Percentiles rank a stretch among this genome's conserved stretches.
phyloP scores from a whole-genome alignment of 2,329 filamentous ascomycete species.

The Fusarium bulbicola region DNA sequence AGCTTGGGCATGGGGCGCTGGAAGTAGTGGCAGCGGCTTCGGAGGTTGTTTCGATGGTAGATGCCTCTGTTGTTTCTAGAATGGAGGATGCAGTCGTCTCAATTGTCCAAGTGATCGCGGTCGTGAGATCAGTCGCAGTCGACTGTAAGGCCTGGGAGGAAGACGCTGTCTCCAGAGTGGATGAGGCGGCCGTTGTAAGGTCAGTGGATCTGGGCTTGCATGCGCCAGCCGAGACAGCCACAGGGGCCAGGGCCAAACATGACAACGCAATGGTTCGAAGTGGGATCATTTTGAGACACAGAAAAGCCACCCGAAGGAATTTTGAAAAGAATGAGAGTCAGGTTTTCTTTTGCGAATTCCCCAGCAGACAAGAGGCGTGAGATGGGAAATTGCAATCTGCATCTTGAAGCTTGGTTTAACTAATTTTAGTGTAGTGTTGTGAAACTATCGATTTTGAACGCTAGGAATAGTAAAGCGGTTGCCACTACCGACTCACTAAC shows the following conservation, averaged over 20 bases:
- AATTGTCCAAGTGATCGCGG: background rate
- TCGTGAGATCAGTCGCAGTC: rapidly evolving
- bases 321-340: rapidly evolving
- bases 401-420: rapidly evolving
- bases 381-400: background rate
- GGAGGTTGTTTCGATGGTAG: background rate
- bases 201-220: background rate
- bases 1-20: background rate
- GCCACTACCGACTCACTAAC: background rate
- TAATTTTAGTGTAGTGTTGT: background rate
- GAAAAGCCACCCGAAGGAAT: too few species aligned
- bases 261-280: background rate
- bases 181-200: background rate
- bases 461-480: background rate
- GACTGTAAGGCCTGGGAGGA: background rate
- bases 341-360: background rate
- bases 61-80: background rate
- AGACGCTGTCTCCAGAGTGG: background rate
- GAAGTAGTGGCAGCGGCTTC: background rate
- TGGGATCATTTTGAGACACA: background rate
- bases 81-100: background rate
- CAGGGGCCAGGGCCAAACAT: background rate
- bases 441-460: rapidly evolving
- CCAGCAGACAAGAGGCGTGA: background rate
- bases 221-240: background rate